A percentile compares a stretch with the other conserved stretches of the same genome.
These are phyloP conservation scores for Leucoagaricus sp. DNA, from an alignment of 1,284 basidiomycete genomes.

Conservation along the genomic window DNA sequence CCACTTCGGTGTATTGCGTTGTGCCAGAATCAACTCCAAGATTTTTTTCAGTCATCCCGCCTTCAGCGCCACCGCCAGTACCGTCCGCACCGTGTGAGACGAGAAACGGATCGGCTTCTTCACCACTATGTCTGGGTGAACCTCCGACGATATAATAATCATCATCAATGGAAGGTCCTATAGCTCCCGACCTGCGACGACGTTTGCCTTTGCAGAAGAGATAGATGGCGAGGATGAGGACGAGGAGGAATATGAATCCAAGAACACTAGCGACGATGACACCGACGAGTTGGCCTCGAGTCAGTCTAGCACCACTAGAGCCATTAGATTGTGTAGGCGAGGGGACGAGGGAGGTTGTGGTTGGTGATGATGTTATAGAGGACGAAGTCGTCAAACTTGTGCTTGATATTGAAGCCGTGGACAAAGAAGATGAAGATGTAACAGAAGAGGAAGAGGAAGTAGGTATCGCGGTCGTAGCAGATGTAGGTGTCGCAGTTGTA, in stretches of 20 bases:
- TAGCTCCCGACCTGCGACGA: conserved; percentile 31
- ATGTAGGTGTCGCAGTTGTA: too few species aligned
- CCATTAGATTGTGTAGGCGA: conserved; percentile 12
- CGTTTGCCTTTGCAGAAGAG: conserved; percentile 50
- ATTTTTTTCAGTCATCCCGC: conserved; percentile 20
- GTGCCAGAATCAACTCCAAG: conserved; percentile 12
- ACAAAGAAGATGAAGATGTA: conserved; percentile 24
- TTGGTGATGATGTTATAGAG: neutral
- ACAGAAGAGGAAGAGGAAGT: conserved; percentile 10
- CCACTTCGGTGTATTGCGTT: conserved; percentile 23
- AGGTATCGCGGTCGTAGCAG: neutral
- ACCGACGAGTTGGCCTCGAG: conserved; percentile 45
- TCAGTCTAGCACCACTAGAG: conserved; percentile 23
- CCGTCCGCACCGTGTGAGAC: conserved; percentile 31
- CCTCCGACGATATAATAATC: conserved; percentile 61
- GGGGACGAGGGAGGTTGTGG: neutral
- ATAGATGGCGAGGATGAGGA: conserved; percentile 48
- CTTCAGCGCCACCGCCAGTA: conserved; percentile 2
- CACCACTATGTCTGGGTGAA: conserved; percentile 64
- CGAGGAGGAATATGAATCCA: conserved; percentile 57
- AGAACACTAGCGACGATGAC: conserved; percentile 46
- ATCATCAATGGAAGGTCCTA: conserved; percentile 47
- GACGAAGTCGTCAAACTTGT: too few species aligned
- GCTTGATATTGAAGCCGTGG: conserved; percentile 21
- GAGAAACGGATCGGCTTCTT: conserved; percentile 66